Evolutionary conservation across 306 rosid genomes (phyloP).

Genomic region (Cucurbita moschata): DNA sequence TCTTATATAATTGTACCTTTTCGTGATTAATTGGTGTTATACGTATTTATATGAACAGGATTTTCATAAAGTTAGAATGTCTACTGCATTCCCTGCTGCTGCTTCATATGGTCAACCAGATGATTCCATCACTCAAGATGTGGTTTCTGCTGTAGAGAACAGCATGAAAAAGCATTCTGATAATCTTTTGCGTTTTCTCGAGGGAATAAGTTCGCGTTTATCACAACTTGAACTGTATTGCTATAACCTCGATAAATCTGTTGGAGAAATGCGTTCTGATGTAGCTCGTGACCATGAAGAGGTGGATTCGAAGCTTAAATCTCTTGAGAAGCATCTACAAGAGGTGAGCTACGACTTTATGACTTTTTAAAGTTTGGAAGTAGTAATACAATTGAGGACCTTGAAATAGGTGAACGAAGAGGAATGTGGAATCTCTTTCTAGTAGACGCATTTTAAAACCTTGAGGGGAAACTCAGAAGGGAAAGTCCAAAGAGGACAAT

Average conservation of each 20-base stretch:
- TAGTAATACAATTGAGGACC: neutral
- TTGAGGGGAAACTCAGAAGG: no score
- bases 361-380: neutral
- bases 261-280: slow-evolving; percentile 84
- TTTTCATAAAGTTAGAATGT: slow-evolving; percentile 40
- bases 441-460: no score
- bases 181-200: slow-evolving; percentile 70
- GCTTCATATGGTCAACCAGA: slow-evolving; percentile 46
- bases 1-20: neutral
- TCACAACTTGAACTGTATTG: slow-evolving; percentile 83
- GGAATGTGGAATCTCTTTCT: no score
- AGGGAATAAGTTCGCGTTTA: slow-evolving; percentile 73
- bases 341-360: slow-evolving; percentile 39
- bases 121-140: slow-evolving; percentile 41
- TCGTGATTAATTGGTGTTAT: neutral
- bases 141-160: slow-evolving; percentile 59
- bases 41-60: slow-evolving; percentile 30
- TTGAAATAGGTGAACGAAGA: neutral
- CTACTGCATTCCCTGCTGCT: slow-evolving; percentile 36
- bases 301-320: slow-evolving; percentile 55
- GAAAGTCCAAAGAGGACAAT: no score
- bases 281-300: slow-evolving; percentile 60
- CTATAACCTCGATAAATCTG: slow-evolving; percentile 81
- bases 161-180: slow-evolving; percentile 72
- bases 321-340: slow-evolving; percentile 67